Base-by-base conservation (phyloP, 2,329 filamentous ascomycete genomes). In the Phaeophleospora eucalypticola region DNA sequence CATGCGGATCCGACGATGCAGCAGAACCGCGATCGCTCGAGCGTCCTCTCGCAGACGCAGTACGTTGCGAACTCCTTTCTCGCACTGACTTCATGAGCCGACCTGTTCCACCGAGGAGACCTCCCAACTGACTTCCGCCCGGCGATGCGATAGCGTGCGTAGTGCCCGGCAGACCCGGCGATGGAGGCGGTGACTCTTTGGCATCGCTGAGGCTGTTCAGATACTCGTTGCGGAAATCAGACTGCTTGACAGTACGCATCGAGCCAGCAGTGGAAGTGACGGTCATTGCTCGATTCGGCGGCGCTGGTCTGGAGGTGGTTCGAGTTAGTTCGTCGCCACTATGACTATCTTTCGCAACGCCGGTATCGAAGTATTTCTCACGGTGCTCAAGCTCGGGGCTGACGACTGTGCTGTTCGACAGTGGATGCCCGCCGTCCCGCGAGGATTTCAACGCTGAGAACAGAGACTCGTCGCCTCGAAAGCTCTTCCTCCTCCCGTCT, bases 341-440 rank as follows among this genome's bases (percentile, higher is more conserved):
- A 24, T 48, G 51, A 12, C 24, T 7, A 6, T 29, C 12, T 21
- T 54, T 44, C 32, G 34, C 38, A 19, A 19, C 9, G 18, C 6
- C 8, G 8, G n/a, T 17, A n/a, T 59, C 56, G 19, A 57, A 57
- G 48, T 54, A 57, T 6, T 37, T 51, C 17, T 55, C 49, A 15
- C 45, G 39, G 37, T 51, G 52, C 34, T 51, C 45, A 6, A 39
- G 42, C 39, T 83, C 80, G 1, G 86, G 86, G 60, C 82, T 87
- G 15, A 80, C 85, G 29, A 80, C 82, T 40, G 87, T 78, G 62
- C 86, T 90, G 57, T 87, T 84, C 15, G 86, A 81, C 35, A 91
- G 69, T 16, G 87, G 86, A 64, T 91, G 87, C 43, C 88, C 84
- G 40, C 70, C 68, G 43, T 77, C 74, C 57, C 72, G 67, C 36